Percentiles rank a stretch among this genome's conserved stretches.
Evolutionary conservation across 495 filamentous ascomycete genomes (phyloP).

Genomic region (Astrothelium macrocarpum): DNA sequence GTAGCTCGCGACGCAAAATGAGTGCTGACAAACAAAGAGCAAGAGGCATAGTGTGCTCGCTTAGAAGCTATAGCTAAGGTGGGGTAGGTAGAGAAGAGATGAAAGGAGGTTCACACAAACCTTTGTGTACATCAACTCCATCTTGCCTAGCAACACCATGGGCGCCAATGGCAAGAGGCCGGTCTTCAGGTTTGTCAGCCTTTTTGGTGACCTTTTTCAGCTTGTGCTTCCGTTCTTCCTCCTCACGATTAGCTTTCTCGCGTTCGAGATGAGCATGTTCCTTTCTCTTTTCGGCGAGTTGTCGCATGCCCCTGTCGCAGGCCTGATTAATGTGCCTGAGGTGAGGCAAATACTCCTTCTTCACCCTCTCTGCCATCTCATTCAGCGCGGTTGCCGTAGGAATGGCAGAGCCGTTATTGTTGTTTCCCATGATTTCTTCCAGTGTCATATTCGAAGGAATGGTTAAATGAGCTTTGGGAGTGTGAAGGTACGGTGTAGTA

Average conservation of each 20-base stretch:
- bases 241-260: constrained; percentile 13
- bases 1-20: too few relatives aligned
- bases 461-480: constrained; percentile 12
- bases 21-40: too few relatives aligned
- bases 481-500: constrained; percentile 20
- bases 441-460: constrained; percentile 17
- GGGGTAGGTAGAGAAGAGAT: neutral
- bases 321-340: constrained; percentile 8
- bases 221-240: constrained; percentile 25
- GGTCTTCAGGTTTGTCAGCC: constrained; percentile 24
- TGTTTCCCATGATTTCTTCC: constrained; percentile 22
- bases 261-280: constrained; percentile 26
- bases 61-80: neutral
- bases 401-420: constrained; percentile 13
- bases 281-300: constrained; percentile 65
- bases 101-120: constrained; percentile 14
- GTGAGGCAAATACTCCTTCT: constrained; percentile 18
- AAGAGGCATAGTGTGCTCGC: neutral
- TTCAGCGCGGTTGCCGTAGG: constrained; percentile 19
- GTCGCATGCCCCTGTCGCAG: constrained; percentile 56
- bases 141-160: constrained; percentile 35
- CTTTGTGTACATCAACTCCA: constrained; percentile 33
- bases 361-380: constrained; percentile 21
- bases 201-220: constrained; percentile 20
- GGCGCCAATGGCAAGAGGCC: constrained; percentile 32